Evolutionary conservation across 768 basidiomycete species (phyloP).

Genomic region (Podaxis rugospora): DNA sequence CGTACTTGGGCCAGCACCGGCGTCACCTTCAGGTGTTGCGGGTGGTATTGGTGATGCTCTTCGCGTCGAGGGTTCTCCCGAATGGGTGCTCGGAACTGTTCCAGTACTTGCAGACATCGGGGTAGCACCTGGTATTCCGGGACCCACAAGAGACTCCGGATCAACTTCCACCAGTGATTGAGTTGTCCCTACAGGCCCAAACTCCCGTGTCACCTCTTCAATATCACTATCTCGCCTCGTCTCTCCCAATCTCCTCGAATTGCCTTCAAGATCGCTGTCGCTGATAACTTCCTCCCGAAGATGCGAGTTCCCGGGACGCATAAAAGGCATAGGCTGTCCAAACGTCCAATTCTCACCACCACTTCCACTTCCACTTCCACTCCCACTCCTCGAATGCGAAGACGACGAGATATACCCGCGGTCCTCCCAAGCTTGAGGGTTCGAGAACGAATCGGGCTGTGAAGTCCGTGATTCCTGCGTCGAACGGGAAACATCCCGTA

Average conservation of each 20-base stretch:
- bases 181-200: not conserved
- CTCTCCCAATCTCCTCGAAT: not conserved
- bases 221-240: not conserved
- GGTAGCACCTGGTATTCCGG: conserved; percentile 1
- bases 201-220: conserved; percentile 1
- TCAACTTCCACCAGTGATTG: not conserved
- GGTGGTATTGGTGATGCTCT: conserved; percentile 10
- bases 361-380: conserved; percentile 26
- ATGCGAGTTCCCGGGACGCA: conserved; percentile 24
- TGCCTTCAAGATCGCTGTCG: conserved; percentile 1
- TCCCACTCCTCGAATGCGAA: conserved; percentile 47
- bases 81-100: not conserved
- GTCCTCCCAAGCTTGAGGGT: conserved; percentile 13
- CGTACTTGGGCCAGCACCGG: conserved; percentile 1
- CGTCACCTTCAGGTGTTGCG: conserved; percentile 17
- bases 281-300: conserved; percentile 1
- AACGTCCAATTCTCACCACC: conserved; percentile 70
- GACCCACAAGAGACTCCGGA: not conserved
- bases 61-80: not conserved
- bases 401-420: conserved; percentile 30
- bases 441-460: not conserved
- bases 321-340: conserved; percentile 50
- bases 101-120: not conserved
- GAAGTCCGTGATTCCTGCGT: not conserved
- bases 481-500: conserved; percentile 4